A percentile compares a stretch with the other conserved stretches of the same genome.
These are phyloP conservation scores for Babesia bigemina DNA, from an alignment of 169 alveolate genomes.

Conservation along the genomic window DNA sequence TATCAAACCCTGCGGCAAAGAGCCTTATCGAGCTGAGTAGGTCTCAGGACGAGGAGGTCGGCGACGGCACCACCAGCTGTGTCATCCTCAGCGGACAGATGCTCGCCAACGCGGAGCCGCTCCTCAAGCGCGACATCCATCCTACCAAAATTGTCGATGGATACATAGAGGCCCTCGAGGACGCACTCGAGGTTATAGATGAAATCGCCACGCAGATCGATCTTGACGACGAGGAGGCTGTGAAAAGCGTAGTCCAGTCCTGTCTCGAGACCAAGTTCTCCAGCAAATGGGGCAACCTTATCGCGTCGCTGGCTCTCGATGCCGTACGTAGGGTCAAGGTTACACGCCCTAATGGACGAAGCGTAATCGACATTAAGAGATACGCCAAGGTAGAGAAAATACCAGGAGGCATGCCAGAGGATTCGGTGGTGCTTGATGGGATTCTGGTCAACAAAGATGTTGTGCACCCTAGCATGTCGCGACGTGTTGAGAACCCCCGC, in stretches of 20 bases:
- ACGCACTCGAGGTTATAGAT: conserved; percentile 84
- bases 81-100: conserved; percentile 97
- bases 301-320: conserved; percentile 91
- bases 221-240: conserved; percentile 82
- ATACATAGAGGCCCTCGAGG: conserved; percentile 93
- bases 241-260: conserved; percentile 82
- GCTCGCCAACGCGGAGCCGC: conserved; percentile 92
- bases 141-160: conserved; percentile 95
- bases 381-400: conserved; percentile 97
- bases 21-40: conserved; percentile 96
- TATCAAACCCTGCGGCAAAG: conserved; percentile 98
- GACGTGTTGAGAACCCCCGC: conserved; percentile 94
- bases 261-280: conserved; percentile 92
- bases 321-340: conserved; percentile 88
- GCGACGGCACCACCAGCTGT: conserved; percentile 99
- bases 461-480: conserved; percentile 97
- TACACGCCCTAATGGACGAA: conserved; percentile 72
- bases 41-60: conserved; percentile 98
- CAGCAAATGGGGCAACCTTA: conserved; percentile 92
- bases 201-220: conserved; percentile 88
- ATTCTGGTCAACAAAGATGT: conserved; percentile 97
- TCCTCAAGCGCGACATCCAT: conserved; percentile 91
- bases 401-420: conserved; percentile 99
- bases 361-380: conserved; percentile 93
- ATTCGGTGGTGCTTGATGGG: conserved; percentile 94